Evolutionary conservation across 805 yeast genomes (phyloP), one percentile per base, ranked within the genome.

Genomic region (Torulaspora microellipsoides): DNA sequence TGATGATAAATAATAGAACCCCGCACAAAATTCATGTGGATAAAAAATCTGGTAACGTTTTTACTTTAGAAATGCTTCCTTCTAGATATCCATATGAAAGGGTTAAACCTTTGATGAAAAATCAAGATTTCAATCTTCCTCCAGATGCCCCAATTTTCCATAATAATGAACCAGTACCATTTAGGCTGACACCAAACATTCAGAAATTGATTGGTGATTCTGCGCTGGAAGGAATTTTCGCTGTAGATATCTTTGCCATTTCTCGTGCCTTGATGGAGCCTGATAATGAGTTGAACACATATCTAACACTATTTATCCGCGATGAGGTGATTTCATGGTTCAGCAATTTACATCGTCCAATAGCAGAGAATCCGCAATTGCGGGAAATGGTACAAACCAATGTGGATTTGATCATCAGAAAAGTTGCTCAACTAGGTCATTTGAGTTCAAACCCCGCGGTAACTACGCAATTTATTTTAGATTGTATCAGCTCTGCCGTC

Each of bases 321-420:
- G 99, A 93, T 66, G 99, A 93, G 65, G 85, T 91, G 13, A 80
- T 90, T 40, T 81, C 96, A 0, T 91, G 97, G 98, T 90, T 83
- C 63, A 80, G 90, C 31, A 95, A 85, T 60, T 80, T 83, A 55
- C 96, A 89, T 58, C 78, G 89, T 46, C 80, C 93, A 9, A 72
- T 84, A 29, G 89, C 88, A 1, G 91, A 83, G 54, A 95, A 86
- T 52, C 81, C 83, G 38, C 95, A 85, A 54, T 64, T 91, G 46
- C 73, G 90, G 42, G 96, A 89, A 51, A 83, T 89, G 65, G 96
- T 93, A 25, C 78, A 84, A 53, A 78, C 83, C 29, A 93, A 93
- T 59, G 96, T 88, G 33, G 97, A 90, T 33, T 70, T 84, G 38
- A 84, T 93, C 30, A 79, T 81, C 41, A 84, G 87, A 64, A 77